A percentile compares a stretch with the other conserved stretches of the same genome.
Evolutionary conservation across 495 filamentous ascomycete species (phyloP).

Genomic region (Xylaria cubensis): DNA sequence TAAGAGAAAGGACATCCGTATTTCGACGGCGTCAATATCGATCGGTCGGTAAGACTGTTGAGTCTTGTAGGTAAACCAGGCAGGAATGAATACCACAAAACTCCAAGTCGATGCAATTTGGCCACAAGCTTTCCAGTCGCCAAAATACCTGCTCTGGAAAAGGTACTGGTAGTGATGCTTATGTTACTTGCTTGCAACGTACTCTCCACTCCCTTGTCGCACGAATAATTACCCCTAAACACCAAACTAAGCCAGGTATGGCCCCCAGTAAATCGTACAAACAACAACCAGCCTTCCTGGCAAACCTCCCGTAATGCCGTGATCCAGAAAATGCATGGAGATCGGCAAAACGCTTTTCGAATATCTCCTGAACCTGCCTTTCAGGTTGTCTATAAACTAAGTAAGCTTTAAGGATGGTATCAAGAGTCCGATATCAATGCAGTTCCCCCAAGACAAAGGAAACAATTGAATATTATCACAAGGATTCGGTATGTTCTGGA

Average conservation of each 20-base stretch:
- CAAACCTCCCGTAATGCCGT: constrained; percentile 36
- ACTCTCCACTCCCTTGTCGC: background rate
- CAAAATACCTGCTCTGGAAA: constrained; percentile 1
- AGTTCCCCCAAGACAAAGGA: constrained; percentile 39
- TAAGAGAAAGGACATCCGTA: constrained; percentile 35
- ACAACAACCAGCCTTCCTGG: constrained; percentile 36
- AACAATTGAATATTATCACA: constrained; percentile 45
- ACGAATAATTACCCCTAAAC: constrained; percentile 31
- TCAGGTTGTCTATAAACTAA: constrained; percentile 41
- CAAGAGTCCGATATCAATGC: constrained; percentile 38
- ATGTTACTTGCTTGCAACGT: constrained; percentile 16
- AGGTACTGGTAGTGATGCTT: constrained; percentile 1
- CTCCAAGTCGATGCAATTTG: constrained; percentile 20
- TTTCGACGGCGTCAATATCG: constrained; percentile 44
- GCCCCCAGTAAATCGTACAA: constrained; percentile 39
- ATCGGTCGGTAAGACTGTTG: constrained; percentile 33
- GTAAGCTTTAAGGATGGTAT: constrained; percentile 38
- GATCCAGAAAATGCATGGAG: constrained; percentile 44
- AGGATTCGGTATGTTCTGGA: constrained; percentile 31
- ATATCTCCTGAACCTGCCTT: constrained; percentile 34
- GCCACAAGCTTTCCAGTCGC: constrained; percentile 11
- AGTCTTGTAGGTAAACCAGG: constrained; percentile 7
- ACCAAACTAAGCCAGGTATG: constrained; percentile 28
- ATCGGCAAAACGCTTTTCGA: constrained; percentile 34
- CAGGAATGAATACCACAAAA: constrained; percentile 17